Conservation (phyloP, 2,329 filamentous ascomycete species). For the Ophiostoma populinum region DNA sequence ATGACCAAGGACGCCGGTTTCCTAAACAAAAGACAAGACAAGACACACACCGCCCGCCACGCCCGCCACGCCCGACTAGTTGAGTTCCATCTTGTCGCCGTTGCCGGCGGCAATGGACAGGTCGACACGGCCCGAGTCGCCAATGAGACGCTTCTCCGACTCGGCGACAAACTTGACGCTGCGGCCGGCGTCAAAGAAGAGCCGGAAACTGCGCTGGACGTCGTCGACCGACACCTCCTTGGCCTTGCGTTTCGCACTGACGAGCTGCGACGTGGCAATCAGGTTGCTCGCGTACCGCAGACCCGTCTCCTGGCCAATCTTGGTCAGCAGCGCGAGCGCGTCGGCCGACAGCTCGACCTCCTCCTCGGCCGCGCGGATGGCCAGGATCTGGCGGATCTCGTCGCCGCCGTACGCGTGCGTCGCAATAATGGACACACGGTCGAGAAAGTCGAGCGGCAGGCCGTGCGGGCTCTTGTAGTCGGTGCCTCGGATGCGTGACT, state of each 20-base stretch:
- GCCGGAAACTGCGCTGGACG: conserved; percentile 79
- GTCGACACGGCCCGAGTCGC: conserved; percentile 65
- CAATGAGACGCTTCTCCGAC: conserved; percentile 85
- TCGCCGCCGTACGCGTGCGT: conserved; percentile 70
- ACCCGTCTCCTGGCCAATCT: conserved; percentile 85
- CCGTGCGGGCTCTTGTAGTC: conserved; percentile 88
- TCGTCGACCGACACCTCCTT: conserved; percentile 75
- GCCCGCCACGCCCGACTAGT: no score
- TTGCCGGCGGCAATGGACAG: conserved; percentile 37
- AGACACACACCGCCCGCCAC: no score
- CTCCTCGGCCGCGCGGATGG: conserved; percentile 86
- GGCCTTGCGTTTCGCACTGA: conserved; percentile 69
- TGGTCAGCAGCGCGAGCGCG: conserved; percentile 80
- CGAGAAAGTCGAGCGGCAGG: conserved; percentile 85
- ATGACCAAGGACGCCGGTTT: no score
- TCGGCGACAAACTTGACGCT: conserved; percentile 83
- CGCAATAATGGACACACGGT: conserved; percentile 90
- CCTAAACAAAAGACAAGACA: no score
- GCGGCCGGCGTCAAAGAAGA: conserved; percentile 80
- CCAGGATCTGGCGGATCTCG: conserved; percentile 82
- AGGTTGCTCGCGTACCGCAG: conserved; percentile 95
- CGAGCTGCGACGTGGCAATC: conserved; percentile 81
- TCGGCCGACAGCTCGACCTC: conserved; percentile 85
- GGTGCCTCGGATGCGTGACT: conserved; percentile 82
- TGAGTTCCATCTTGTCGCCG: conserved; percentile 24